Evolutionary conservation across 129 eudicot species (phyloP), one percentile per base, ranked within the genome.

Genomic region (Flaveria trinervia): DNA sequence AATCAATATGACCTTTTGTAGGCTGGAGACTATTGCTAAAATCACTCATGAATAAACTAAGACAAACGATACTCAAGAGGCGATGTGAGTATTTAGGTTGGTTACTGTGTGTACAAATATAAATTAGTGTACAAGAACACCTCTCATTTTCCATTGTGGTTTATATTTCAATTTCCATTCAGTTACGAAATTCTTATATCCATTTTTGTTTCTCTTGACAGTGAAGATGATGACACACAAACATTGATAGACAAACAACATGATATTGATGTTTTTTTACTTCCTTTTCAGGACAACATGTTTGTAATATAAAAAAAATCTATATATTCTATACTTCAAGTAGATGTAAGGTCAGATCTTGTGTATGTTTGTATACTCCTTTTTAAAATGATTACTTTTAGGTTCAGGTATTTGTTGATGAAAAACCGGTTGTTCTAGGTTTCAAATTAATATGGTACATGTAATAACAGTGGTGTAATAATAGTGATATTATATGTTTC

Each of bases 231-330:
- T 55, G 96, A 85, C 74, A 80, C 82, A 69, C 83, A 84, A 52
- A 91, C 99, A 15, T 74, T 94, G 73, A 91, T 94, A 78, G 99
- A 94, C 83, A 87, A 86, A 72, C 86, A 87, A 93, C 57, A 73
- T 65, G n/a, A 64, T 51, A n/a, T 41, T 46, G 51, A 36, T 26
- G 70, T 28, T 33, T 28, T 33, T 70, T 44, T 33, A 48, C n/a
- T 11, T 80, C 49, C 65, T 20, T 16, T 52, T 49, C 96, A 94
- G 99, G 97, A 95, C 83, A 95, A 95, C 67, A 90, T 88, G 72
- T 95, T 91, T 85, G 97, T 95, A 74, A 95, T 95, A 93, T 95
- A 97, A 52, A 95, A 88, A 83, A 94, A 95, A 85, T 91, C 99
- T 28, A 91, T 86, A 71, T 95, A 84, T 86, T 97, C 99, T 30